phyloP scores from a whole-genome alignment of 768 basidiomycete species.

The Calocybe gangraenosa region DNA sequence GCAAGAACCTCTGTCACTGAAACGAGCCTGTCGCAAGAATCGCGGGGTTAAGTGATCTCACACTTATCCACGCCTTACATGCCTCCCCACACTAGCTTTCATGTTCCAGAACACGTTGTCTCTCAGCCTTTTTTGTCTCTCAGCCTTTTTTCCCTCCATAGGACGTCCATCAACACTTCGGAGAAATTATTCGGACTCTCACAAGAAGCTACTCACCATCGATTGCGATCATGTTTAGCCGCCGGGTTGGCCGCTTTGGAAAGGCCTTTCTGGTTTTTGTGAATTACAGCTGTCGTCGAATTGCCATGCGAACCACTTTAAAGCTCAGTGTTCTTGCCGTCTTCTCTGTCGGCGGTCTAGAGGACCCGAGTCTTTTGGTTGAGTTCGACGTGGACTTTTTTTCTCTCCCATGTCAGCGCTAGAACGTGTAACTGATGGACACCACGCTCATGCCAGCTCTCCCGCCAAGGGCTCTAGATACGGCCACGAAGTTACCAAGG shows the following conservation, averaged over 20 bases:
- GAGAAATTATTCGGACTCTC: conserved; percentile 1
- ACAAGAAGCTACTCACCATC: neutral
- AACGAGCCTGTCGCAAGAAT: neutral
- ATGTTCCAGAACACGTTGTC: neutral
- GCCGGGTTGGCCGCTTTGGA: neutral
- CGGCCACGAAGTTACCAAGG: neutral
- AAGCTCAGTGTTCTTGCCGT: no score
- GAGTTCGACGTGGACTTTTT: neutral
- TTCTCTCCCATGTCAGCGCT: neutral
- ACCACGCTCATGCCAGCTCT: no score
- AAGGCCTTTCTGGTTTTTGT: neutral
- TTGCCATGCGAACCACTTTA: neutral
- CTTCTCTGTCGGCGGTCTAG: no score
- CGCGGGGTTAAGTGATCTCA: neutral
- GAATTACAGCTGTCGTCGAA: no score
- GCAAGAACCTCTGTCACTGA: neutral
- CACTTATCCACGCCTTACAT: neutral
- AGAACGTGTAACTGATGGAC: neutral
- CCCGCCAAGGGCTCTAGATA: no score
- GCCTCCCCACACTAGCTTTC: neutral
- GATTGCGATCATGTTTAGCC: neutral
- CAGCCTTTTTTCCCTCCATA: neutral
- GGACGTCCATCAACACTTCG: neutral
- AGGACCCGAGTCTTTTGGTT: no score
- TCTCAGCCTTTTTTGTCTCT: neutral